A percentile compares a stretch with the other conserved stretches of the same genome.
Conservation (phyloP, 345 rosid genomes). For the Brassica rapa region DNA sequence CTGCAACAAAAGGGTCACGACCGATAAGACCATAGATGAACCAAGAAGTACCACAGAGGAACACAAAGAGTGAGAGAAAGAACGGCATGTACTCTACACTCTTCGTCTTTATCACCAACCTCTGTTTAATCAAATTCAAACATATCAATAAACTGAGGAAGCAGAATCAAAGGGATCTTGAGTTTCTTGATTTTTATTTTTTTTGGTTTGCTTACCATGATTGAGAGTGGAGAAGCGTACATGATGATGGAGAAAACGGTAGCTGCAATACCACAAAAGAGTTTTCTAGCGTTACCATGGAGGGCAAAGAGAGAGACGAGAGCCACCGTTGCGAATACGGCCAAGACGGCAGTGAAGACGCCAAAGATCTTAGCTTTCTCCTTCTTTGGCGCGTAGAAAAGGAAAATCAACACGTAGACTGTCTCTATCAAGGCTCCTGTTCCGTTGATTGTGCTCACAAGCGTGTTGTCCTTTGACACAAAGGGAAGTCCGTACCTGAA, state of each 20-base stretch:
- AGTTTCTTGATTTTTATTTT: background rate
- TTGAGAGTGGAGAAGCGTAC: slow-evolving; percentile 94
- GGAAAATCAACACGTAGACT: slow-evolving; percentile 66
- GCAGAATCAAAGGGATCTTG: too few species aligned
- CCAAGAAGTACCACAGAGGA: slow-evolving; percentile 97
- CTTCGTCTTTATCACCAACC: slow-evolving; percentile 83
- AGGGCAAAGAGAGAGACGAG: slow-evolving; percentile 70
- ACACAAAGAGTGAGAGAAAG: slow-evolving; percentile 85
- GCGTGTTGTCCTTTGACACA: slow-evolving; percentile 74
- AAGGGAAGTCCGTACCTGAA: slow-evolving; percentile 95
- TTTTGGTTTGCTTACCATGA: slow-evolving; percentile 62
- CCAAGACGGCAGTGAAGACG: slow-evolving; percentile 51
- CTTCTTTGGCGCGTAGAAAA: slow-evolving; percentile 66
- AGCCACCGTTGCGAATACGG: slow-evolving; percentile 59
- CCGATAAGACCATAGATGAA: slow-evolving; percentile 88
- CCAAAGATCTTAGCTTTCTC: slow-evolving; percentile 76
- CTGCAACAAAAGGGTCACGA: slow-evolving; percentile 77
- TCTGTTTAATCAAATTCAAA: slow-evolving; percentile 43
- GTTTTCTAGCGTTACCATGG: slow-evolving; percentile 65
- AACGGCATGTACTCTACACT: slow-evolving; percentile 99
- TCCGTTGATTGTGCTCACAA: slow-evolving; percentile 84
- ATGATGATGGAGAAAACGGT: slow-evolving; percentile 87
- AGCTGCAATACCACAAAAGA: slow-evolving; percentile 83
- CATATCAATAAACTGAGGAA: too few species aligned
- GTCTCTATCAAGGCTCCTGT: slow-evolving; percentile 71